phyloP scores from a whole-genome alignment of 1,139 yeast species.

The Taphrina sp. region DNA sequence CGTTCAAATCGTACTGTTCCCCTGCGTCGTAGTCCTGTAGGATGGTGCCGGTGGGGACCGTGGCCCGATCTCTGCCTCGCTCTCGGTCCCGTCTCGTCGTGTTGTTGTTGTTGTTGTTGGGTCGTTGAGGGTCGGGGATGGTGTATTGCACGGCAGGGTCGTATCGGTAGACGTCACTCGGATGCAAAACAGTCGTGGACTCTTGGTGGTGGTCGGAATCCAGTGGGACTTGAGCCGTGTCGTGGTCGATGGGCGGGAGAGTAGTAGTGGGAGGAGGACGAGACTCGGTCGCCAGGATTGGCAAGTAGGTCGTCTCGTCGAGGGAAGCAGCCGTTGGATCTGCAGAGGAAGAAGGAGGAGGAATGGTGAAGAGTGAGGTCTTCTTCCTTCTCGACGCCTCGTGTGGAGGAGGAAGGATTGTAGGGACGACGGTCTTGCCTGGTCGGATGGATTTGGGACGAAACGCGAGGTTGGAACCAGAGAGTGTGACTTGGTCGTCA shows the following conservation, averaged over 20 bases:
- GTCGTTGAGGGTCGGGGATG: background rate
- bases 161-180: conserved; percentile 9
- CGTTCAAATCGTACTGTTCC: conserved; percentile 10
- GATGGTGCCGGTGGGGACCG: too few relatives aligned
- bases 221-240: too few relatives aligned
- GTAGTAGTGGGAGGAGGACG: conserved; percentile 2
- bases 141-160: conserved; percentile 1
- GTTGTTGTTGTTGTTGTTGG: too few relatives aligned
- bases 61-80: background rate
- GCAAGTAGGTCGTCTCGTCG: background rate
- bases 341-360: background rate
- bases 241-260: too few relatives aligned
- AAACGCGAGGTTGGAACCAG: conserved; percentile 1
- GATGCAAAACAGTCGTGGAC: too few relatives aligned
- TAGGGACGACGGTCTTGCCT: background rate
- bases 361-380: conserved; percentile 12
- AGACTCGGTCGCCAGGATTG: conserved; percentile 17
- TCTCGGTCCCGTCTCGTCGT: background rate
- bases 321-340: background rate
- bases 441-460: conserved; percentile 6
- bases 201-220: too few relatives aligned
- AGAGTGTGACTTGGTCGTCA: conserved; percentile 8
- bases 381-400: background rate
- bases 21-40: conserved; percentile 15
- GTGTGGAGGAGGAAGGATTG: background rate